Base-by-base conservation (phyloP, 2,329 filamentous ascomycete genomes). In the Nothomitra cinnamomea region DNA sequence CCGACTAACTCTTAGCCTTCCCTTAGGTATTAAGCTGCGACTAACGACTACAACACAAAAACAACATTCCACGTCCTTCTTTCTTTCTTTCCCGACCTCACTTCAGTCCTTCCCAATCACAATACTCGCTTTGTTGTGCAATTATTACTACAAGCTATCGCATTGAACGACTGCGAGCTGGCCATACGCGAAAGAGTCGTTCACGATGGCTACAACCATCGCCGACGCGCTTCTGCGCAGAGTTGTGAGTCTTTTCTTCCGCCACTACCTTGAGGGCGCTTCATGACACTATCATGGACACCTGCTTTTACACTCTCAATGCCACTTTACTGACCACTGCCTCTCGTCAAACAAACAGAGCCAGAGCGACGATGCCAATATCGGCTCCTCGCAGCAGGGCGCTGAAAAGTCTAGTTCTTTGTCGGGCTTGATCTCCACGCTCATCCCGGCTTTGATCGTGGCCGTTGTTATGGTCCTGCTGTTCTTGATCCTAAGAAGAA, bases 401-500 rank as follows among this genome's bases (percentile, higher is more conserved):
- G 28, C 28, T 4, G 24, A 56, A n/a, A 17, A 35, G 19, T 38
- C 38, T 4, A 47, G 24, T 17, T 60, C 59, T 10, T 52, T 58
- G 21, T 68, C 66, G 1, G 62, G 63, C 12, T 61, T 70, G 25
- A 15, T 68, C 19, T 62, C 66, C 2, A 68, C 67, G 2, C 59
- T 69, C 2, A 61, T 61, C 6, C 66, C 64, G 24, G 64, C 67
- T 50, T 45, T 60, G 8, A 5, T 66, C 43, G 58, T 63, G 57
- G 64, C 67, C n/a, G 51, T 60, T 19, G 56, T 67, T 51, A 67
- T 61, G 56, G 56, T 63, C 43, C 36, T 60, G 13, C 45, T 68
- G 1, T 61, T 61, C 42, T 49, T 61, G 32, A 56, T 61, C 36
- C 52, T 61, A 19, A 55, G 60, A 12, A 49, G 53, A 12, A 57